Conservation (phyloP, 306 rosid genomes). For the Ceratonia siliqua region DNA sequence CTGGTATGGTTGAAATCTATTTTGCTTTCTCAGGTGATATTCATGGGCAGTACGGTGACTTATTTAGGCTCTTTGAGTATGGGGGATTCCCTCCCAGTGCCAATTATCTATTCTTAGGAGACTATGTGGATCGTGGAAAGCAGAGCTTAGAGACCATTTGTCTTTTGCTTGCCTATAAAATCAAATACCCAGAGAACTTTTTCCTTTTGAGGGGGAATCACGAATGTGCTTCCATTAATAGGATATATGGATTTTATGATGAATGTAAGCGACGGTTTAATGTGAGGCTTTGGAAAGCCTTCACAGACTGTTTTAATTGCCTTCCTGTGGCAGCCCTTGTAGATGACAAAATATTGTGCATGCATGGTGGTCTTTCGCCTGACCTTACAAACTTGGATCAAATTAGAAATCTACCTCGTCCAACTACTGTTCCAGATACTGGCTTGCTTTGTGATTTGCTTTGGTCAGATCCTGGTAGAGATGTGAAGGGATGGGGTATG, state of each 20-base stretch:
- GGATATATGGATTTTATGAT: constrained; percentile 91
- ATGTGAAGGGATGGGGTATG: constrained; percentile 97
- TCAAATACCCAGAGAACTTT: constrained; percentile 87
- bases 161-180: constrained; percentile 87
- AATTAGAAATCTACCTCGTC: constrained; percentile 74
- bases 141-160: constrained; percentile 94
- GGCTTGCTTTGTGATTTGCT: constrained; percentile 96
- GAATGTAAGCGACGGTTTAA: constrained; percentile 94
- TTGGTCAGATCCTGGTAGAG: constrained; percentile 93
- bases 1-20: constrained; percentile 21
- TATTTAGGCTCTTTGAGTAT: constrained; percentile 85
- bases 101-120: constrained; percentile 92
- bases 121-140: constrained; percentile 92
- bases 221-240: constrained; percentile 88
- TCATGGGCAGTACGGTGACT: constrained; percentile 93
- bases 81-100: constrained; percentile 86
- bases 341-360: constrained; percentile 89
- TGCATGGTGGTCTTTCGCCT: constrained; percentile 99
- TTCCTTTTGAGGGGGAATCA: constrained; percentile 93
- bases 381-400: constrained; percentile 76
- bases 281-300: constrained; percentile 94
- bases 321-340: constrained; percentile 94
- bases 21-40: constrained; percentile 68
- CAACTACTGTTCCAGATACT: constrained; percentile 76
- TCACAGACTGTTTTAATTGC: constrained; percentile 81